Evolutionary conservation across 768 basidiomycete species (phyloP).

Genomic region (Mycena venus): DNA sequence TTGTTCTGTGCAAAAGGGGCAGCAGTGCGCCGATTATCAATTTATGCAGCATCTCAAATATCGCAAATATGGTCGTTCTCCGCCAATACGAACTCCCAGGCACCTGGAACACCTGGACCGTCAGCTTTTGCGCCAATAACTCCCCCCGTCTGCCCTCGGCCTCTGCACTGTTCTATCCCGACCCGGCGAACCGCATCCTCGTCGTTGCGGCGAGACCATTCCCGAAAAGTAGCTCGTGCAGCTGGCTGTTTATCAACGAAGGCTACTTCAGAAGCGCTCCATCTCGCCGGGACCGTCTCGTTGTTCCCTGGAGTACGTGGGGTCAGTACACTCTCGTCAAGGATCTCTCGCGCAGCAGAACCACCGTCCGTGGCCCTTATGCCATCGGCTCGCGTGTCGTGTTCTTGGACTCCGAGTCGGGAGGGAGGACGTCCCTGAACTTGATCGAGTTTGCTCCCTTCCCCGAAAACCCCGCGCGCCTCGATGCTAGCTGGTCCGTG

Average conservation of each 20-base stretch:
- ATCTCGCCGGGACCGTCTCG: constrained; percentile 57
- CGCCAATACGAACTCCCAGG: constrained; percentile 71
- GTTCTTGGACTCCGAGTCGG: constrained; percentile 57
- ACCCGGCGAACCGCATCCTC: constrained; percentile 64
- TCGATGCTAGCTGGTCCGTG: constrained; percentile 54
- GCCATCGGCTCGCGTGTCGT: constrained; percentile 62
- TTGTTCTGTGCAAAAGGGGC: constrained; percentile 53
- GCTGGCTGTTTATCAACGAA: constrained; percentile 70
- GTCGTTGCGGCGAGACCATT: constrained; percentile 61
- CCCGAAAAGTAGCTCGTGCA: constrained; percentile 48
- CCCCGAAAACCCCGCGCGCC: constrained; percentile 44
- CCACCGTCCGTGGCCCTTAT: constrained; percentile 54
- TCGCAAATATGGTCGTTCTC: constrained; percentile 55
- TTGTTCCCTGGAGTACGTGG: constrained; percentile 71
- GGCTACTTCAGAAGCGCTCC: constrained; percentile 59
- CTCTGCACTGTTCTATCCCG: constrained; percentile 68
- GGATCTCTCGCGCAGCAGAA: constrained; percentile 47
- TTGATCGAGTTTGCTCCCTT: constrained; percentile 62
- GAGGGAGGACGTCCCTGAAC: constrained; percentile 44
- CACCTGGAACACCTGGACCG: constrained; percentile 60
- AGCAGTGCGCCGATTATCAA: constrained; percentile 54
- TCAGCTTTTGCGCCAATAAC: constrained; percentile 64
- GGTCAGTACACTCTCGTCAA: constrained; percentile 63
- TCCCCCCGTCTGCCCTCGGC: constrained; percentile 52
- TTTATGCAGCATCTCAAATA: constrained; percentile 62